A percentile compares a stretch with the other conserved stretches of the same genome.
These are phyloP conservation scores for Gaultheria prostrata DNA, from an alignment of 148 eudicot genomes.

Conservation along the genomic window DNA sequence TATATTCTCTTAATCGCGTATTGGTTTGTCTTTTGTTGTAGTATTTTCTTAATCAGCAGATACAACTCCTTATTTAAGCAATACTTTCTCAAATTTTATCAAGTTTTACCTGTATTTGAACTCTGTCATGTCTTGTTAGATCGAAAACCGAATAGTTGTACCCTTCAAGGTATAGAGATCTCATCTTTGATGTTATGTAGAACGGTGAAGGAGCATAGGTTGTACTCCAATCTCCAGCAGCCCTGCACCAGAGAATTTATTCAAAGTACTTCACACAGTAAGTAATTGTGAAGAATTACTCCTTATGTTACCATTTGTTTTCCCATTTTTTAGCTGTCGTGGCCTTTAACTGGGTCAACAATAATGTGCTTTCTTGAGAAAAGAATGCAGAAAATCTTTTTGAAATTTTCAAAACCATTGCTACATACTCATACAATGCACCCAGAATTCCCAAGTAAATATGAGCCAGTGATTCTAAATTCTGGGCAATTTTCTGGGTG, in stretches of 20 bases:
- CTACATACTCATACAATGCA: no score
- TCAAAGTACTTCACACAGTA: background rate
- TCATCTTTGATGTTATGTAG: slow-evolving; percentile 92
- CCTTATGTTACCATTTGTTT: background rate
- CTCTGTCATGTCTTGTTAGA: slow-evolving; percentile 68
- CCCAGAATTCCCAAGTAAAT: no score
- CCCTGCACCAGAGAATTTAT: slow-evolving; percentile 48
- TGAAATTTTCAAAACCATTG: background rate
- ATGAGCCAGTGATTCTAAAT: no score
- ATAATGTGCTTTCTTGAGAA: background rate
- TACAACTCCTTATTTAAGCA: background rate
- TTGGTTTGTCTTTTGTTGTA: background rate
- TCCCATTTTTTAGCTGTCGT: background rate
- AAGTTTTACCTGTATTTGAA: slow-evolving; percentile 82
- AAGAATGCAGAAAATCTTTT: background rate
- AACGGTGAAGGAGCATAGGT: slow-evolving; percentile 99
- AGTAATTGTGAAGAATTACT: background rate
- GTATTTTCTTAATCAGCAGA: background rate
- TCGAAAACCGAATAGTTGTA: slow-evolving; percentile 83
- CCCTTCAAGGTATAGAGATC: slow-evolving; percentile 89
- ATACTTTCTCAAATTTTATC: background rate
- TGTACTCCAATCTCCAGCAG: slow-evolving; percentile 96
- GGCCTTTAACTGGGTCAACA: background rate
- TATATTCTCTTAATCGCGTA: no score
- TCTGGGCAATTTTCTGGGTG: no score